Percentiles rank a stretch among this genome's conserved stretches.
Evolutionary conservation across 371 early-diverging fungal genomes (phyloP).

Genomic region (Saksenaea oblongispora): DNA sequence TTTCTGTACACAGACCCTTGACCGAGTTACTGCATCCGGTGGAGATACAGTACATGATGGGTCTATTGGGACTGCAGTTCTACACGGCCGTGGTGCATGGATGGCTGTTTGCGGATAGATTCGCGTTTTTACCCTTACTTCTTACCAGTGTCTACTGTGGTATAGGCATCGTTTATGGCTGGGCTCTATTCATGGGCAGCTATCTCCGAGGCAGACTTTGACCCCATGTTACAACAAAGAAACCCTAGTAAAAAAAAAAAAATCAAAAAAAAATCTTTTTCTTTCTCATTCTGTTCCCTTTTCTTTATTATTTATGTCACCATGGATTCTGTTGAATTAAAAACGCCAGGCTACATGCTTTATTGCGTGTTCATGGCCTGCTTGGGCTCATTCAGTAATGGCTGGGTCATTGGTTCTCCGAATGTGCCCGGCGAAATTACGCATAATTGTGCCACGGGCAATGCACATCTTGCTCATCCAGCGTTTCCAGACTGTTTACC

Average conservation of each 20-base stretch:
- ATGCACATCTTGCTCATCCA: conserved; percentile 13
- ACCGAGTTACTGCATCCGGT: conserved; percentile 27
- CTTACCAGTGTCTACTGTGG: conserved; percentile 79
- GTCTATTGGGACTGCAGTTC: conserved; percentile 63
- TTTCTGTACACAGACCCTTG: conserved; percentile 21
- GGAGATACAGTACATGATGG: conserved; percentile 69
- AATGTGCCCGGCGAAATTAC: conserved; percentile 41
- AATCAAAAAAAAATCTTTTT: background rate
- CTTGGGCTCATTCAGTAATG: conserved; percentile 38
- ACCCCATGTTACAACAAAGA: conserved; percentile 6
- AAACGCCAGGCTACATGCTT: conserved; percentile 42
- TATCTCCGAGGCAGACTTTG: conserved; percentile 20
- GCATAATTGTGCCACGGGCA: conserved; percentile 26
- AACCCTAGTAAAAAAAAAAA: background rate
- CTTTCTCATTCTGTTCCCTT: background rate
- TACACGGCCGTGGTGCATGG: conserved; percentile 61
- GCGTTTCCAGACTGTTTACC: conserved; percentile 33
- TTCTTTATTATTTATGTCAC: background rate
- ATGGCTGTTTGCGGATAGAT: conserved; percentile 43
- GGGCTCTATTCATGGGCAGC: conserved; percentile 49
- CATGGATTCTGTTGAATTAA: conserved; percentile 44
- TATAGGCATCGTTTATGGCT: conserved; percentile 78
- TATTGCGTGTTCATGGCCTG: conserved; percentile 39
- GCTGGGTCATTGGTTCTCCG: conserved; percentile 49
- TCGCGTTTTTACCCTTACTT: conserved; percentile 86